Evolutionary conservation across 495 filamentous ascomycete species (phyloP), one percentile per base, ranked within the genome.

Genomic region (Neohortaea acidophila): DNA sequence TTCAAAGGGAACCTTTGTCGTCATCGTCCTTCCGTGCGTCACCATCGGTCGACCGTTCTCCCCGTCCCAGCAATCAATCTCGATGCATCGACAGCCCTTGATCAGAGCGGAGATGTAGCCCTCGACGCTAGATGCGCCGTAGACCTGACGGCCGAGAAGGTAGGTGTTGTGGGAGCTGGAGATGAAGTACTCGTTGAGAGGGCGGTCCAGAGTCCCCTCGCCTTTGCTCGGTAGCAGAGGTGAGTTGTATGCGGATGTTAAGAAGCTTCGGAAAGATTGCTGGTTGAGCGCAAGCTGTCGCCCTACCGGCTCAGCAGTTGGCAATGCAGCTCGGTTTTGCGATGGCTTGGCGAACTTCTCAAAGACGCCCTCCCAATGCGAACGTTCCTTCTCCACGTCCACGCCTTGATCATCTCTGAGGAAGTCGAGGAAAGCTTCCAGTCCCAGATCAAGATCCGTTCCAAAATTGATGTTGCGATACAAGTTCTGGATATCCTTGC

Each of bases 121-220:
- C 55, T 97, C 89, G 9, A 85, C 77, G 47, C 84, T 94, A 14
- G 89, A 94, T 25, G 79, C 72, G 18, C 84, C 85, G 21, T 73
- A 77, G 8, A 96, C 77, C 57, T 97, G 89, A 17, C 84, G 76
- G 13, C 89, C 89, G 18, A 89, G 61, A 9, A 97, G 74, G 52
- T 97, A 97, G 8, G 89, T 96, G 58, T 97, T 97, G 65, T 97
- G 89, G 13, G 87, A 94, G 64, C 85, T 94, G 3, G 87, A 94
- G 44, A 96, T 89, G 69, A 85, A 94, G 53, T 97, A 97, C 51
- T 97, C 89, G 55, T 93, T 93, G 53, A 97, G 59, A 0, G 89
- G 89, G 21, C 81, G 74, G 47, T 89, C 73, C 33, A 93, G 74
- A 13, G 63, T 60, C 36, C 70, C 65, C 21, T 71, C 58, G 4